Conservation (phyloP, 805 yeast species). For the Candida orba region DNA sequence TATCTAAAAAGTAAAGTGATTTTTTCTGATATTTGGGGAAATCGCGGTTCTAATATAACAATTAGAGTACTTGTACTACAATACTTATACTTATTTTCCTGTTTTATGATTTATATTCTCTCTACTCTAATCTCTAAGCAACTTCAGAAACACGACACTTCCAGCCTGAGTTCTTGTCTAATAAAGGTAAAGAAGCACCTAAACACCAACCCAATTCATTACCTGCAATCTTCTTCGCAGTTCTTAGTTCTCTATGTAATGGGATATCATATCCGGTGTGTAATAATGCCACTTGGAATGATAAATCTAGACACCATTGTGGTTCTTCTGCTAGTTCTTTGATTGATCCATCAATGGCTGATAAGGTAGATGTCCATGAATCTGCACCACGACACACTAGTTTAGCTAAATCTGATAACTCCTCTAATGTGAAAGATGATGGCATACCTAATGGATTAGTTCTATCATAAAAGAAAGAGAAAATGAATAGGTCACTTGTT, state of each 20-base stretch:
- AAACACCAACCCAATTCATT: conserved; percentile 98
- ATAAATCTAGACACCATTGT: conserved; percentile 88
- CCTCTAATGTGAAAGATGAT: conserved; percentile 74
- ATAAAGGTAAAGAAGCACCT: conserved; percentile 91
- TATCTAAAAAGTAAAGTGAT: too few species aligned
- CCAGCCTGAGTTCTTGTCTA: conserved; percentile 61
- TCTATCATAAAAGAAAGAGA: conserved; percentile 93
- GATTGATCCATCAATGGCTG: conserved; percentile 62
- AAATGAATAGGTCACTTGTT: conserved; percentile 73
- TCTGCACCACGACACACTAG: conserved; percentile 80
- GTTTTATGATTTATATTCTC: too few species aligned
- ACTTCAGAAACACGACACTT: conserved; percentile 37
- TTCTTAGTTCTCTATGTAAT: conserved; percentile 77
- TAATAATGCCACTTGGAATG: conserved; percentile 81
- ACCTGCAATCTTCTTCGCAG: conserved; percentile 82
- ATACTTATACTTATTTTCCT: too few species aligned
- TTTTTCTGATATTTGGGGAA: too few species aligned
- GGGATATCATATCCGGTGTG: conserved; percentile 98
- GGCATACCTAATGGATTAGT: conserved; percentile 96
- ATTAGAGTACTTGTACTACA: too few species aligned
- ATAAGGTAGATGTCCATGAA: conserved; percentile 61
- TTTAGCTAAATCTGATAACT: conserved; percentile 72
- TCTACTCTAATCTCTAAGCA: not conserved
- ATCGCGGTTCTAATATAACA: too few species aligned
- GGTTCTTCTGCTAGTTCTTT: conserved; percentile 69